These are phyloP conservation scores for Intubia oerlemansii DNA, from an alignment of 2,329 filamentous ascomycete species.

Conservation along the genomic window DNA sequence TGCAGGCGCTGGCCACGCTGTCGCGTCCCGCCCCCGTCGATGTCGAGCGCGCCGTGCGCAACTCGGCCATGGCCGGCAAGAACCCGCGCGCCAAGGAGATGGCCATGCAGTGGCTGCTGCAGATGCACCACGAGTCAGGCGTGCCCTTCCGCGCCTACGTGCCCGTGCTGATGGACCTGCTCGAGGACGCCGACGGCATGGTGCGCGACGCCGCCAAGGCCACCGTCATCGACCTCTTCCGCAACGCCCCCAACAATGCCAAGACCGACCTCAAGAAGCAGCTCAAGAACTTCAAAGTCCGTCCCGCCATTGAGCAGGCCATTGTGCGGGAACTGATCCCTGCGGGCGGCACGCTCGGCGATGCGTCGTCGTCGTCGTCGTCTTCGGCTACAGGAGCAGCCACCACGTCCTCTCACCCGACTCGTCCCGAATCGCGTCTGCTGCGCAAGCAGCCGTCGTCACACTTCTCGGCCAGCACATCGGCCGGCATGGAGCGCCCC, in stretches of 20 bases:
- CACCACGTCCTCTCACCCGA: conserved; percentile 11
- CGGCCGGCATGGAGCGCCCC: conserved; percentile 30
- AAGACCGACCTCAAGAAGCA: conserved; percentile 81
- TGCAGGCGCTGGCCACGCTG: conserved; percentile 57
- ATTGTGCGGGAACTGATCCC: conserved; percentile 57
- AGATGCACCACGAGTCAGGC: conserved; percentile 66
- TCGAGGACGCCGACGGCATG: conserved; percentile 77
- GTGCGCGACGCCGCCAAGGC: conserved; percentile 70
- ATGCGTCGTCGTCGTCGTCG: conserved; percentile 11
- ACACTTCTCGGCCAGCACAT: conserved; percentile 26
- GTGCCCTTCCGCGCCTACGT: conserved; percentile 72
- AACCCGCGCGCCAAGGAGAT: conserved; percentile 71
- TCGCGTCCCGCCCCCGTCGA: conserved; percentile 49
- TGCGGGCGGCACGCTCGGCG: too few species aligned
- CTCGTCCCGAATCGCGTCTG: conserved; percentile 13
- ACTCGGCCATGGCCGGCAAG: conserved; percentile 56
- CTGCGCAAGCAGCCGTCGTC: conserved; percentile 9
- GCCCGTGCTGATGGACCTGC: conserved; percentile 58
- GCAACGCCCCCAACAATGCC: conserved; percentile 57
- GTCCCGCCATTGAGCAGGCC: conserved; percentile 64
- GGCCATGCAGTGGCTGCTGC: conserved; percentile 66
- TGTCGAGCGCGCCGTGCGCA: conserved; percentile 62
- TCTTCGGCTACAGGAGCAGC: too few species aligned
- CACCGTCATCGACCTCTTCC: conserved; percentile 72
- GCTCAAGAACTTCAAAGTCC: conserved; percentile 63